Percentiles rank a stretch among this genome's conserved stretches.
Evolutionary conservation across 106 monocot genomes (phyloP).

Genomic region (Dendrobium nobile): DNA sequence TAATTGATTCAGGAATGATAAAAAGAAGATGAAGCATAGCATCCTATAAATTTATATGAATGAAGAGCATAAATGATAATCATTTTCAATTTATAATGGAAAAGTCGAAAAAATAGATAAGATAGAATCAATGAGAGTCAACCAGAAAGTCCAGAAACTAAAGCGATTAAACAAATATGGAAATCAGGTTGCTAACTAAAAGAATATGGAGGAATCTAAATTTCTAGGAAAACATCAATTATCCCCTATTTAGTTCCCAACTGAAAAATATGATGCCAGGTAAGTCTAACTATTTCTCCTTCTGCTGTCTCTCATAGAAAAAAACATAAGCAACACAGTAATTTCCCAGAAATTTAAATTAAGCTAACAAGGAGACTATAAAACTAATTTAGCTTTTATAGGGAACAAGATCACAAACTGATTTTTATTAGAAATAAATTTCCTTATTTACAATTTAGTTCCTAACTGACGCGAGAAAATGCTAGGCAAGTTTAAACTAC

Average conservation of each 20-base stretch:
- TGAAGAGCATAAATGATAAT: background rate
- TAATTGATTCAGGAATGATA: background rate
- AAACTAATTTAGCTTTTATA: background rate
- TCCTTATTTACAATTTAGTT: background rate
- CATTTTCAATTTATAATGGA: background rate
- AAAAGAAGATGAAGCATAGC: background rate
- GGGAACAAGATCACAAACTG: background rate
- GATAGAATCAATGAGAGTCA: background rate
- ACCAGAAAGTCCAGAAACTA: background rate
- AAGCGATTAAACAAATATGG: background rate
- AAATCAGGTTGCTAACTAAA: background rate
- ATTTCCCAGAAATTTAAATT: background rate
- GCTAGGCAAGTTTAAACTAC: no score
- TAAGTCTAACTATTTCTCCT: background rate
- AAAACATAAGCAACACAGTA: no score
- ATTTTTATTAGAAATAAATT: background rate
- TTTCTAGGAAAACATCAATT: background rate
- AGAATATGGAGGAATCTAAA: background rate
- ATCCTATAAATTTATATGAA: background rate
- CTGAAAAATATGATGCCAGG: background rate
- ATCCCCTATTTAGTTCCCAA: background rate
- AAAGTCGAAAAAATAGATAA: background rate
- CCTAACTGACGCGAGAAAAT: background rate
- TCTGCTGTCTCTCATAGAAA: no score
- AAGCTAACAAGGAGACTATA: background rate